Evolutionary conservation across 495 filamentous ascomycete species (phyloP).

Genomic region (Neurospora discreta): DNA sequence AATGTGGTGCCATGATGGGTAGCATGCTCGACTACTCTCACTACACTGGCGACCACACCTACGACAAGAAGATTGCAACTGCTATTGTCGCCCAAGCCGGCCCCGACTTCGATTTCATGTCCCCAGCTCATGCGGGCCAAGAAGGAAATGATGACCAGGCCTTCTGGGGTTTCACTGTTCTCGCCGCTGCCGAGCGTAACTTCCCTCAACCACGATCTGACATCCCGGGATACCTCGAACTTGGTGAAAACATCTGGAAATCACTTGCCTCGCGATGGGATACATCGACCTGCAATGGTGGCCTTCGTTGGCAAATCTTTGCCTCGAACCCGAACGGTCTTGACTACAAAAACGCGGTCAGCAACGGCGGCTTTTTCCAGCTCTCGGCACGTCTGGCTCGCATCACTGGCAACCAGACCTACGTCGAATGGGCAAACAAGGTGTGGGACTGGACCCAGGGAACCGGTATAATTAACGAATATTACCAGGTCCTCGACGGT

Average conservation of each 20-base stretch:
- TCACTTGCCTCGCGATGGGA: conserved; percentile 55
- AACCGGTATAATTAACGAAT: conserved; percentile 37
- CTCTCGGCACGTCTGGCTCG: conserved; percentile 55
- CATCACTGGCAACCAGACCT: conserved; percentile 53
- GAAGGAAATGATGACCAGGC: conserved; percentile 67
- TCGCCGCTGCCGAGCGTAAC: conserved; percentile 62
- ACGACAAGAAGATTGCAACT: conserved; percentile 56
- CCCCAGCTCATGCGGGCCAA: conserved; percentile 26
- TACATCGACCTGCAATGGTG: conserved; percentile 51
- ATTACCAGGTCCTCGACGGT: conserved; percentile 48
- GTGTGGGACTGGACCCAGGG: conserved; percentile 56
- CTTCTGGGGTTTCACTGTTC: conserved; percentile 68
- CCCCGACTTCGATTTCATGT: conserved; percentile 50
- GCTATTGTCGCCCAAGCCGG: conserved; percentile 57
- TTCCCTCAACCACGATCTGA: conserved; percentile 50
- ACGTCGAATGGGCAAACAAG: conserved; percentile 56
- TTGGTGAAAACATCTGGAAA: conserved; percentile 38
- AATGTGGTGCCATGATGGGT: conserved; percentile 62
- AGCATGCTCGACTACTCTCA: conserved; percentile 74
- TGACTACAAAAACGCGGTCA: conserved; percentile 59
- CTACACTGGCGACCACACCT: conserved; percentile 64
- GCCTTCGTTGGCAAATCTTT: conserved; percentile 79
- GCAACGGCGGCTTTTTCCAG: conserved; percentile 61
- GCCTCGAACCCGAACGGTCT: conserved; percentile 61
- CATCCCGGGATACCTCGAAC: conserved; percentile 50